phyloP scores from a whole-genome alignment of 2,329 filamentous ascomycete genomes.

The Xylariaceae sp. region DNA sequence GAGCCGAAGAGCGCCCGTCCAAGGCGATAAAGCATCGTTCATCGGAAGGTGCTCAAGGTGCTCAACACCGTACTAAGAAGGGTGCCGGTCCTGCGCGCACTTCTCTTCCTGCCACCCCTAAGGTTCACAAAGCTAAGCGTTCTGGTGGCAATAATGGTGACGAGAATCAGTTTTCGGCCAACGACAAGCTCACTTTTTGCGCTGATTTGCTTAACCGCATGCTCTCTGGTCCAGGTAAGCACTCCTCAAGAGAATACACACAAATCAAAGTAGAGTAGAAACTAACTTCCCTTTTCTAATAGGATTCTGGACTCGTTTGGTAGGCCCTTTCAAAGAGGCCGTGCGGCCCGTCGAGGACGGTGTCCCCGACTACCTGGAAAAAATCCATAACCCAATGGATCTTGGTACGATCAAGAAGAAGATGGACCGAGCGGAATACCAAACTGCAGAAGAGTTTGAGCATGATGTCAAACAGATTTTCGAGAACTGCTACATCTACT shows the following conservation, averaged over 20 bases:
- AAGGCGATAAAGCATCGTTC: conserved; percentile 37
- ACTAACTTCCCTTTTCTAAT: conserved; percentile 3
- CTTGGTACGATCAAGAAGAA: conserved; percentile 55
- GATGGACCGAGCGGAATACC: conserved; percentile 51
- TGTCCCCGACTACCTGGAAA: conserved; percentile 56
- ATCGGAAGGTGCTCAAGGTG: conserved; percentile 31
- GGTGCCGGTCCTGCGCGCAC: conserved; percentile 19
- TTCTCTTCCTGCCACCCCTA: conserved; percentile 29
- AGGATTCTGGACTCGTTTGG: conserved; percentile 63
- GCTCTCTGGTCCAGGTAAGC: conserved; percentile 54
- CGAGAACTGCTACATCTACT: conserved; percentile 59
- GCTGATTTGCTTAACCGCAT: conserved; percentile 53
- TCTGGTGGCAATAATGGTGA: conserved; percentile 23
- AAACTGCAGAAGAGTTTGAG: conserved; percentile 47
- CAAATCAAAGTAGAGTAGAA: background rate
- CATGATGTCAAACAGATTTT: conserved; percentile 58
- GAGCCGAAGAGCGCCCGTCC: conserved; percentile 36
- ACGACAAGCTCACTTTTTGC: conserved; percentile 53
- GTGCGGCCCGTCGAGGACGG: conserved; percentile 52
- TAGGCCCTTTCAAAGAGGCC: conserved; percentile 55
- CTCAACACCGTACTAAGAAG: conserved; percentile 29
- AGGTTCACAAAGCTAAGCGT: conserved; percentile 31
- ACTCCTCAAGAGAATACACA: background rate
- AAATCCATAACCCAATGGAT: conserved; percentile 58
- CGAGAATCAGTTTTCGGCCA: conserved; percentile 32